Conservation (phyloP, 2,329 filamentous ascomycete species). For the Trichoderma polysporum region DNA sequence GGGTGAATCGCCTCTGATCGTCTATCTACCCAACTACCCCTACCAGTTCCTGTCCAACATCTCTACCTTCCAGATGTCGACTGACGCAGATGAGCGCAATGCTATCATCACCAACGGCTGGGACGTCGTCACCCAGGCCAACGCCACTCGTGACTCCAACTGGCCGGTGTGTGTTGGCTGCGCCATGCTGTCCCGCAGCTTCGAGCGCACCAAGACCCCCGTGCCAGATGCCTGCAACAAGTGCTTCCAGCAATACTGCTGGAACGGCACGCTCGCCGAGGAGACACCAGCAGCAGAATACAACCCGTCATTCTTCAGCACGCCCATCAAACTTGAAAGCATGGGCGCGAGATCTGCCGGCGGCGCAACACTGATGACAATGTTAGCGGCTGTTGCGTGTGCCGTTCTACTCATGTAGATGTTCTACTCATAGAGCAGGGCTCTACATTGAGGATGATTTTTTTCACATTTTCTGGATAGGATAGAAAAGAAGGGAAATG, state of each 20-base stretch:
- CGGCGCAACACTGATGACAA: constrained; percentile 22
- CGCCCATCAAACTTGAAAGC: constrained; percentile 28
- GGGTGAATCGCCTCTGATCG: constrained; percentile 63
- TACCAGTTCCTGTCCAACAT: constrained; percentile 76
- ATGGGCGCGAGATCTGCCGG: constrained; percentile 25
- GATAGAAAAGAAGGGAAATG: neutral
- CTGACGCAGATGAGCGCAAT: constrained; percentile 67
- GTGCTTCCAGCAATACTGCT: constrained; percentile 87
- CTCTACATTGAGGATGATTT: neutral
- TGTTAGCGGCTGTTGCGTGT: constrained; percentile 26
- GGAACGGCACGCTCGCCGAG: constrained; percentile 69
- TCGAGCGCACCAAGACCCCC: constrained; percentile 65
- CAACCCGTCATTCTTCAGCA: constrained; percentile 30
- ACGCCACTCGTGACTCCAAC: constrained; percentile 68
- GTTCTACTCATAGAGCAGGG: neutral
- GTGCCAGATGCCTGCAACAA: constrained; percentile 69
- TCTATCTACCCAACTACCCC: constrained; percentile 79
- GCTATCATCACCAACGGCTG: constrained; percentile 84
- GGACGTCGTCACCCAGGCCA: constrained; percentile 78
- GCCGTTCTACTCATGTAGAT: constrained; percentile 24
- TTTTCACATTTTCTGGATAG: neutral
- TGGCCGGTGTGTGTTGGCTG: constrained; percentile 89
- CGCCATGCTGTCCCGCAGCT: constrained; percentile 75
- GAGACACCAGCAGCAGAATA: constrained; percentile 39
- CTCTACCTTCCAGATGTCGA: constrained; percentile 69